Percentiles rank a stretch among this genome's conserved stretches.
Conservation (phyloP, 2,329 filamentous ascomycete genomes). For the Phyllosticta capitalensis region DNA sequence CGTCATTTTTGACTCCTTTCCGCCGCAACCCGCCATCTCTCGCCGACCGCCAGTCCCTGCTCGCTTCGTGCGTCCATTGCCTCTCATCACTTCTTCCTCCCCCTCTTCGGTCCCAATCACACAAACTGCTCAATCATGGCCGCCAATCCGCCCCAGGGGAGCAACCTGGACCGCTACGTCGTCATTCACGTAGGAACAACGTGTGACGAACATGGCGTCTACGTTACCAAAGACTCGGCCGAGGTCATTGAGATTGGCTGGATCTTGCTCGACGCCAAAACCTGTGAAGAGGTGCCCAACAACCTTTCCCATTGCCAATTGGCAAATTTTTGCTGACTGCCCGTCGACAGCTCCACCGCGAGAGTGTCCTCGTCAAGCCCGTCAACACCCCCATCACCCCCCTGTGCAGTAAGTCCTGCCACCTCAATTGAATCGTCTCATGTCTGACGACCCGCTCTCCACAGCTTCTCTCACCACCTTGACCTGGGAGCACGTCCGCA, state of each 20-base stretch:
- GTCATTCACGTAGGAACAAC: constrained; percentile 98
- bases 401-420: constrained; percentile 73
- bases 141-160: constrained; percentile 23
- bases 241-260: constrained; percentile 99
- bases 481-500: constrained; percentile 98
- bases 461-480: constrained; percentile 91
- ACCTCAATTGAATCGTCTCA: not conserved
- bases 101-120: constrained; percentile 2
- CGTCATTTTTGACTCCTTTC: constrained; percentile 11
- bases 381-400: constrained; percentile 98
- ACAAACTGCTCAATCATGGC: constrained; percentile 15
- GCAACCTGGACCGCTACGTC: constrained; percentile 79
- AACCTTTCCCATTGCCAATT: constrained; percentile 12
- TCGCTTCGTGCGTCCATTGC: constrained; percentile 5
- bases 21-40: constrained; percentile 8
- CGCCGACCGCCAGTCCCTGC: constrained; percentile 9
- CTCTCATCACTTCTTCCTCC: constrained; percentile 5
- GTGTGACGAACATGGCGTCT: constrained; percentile 97
- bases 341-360: constrained; percentile 67
- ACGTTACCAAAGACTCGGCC: constrained; percentile 97
- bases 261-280: constrained; percentile 89
- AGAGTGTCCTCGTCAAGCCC: constrained; percentile 94
- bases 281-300: constrained; percentile 68
- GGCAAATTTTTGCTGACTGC: constrained; percentile 22
- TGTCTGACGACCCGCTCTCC: constrained; percentile 20